Percentiles rank a stretch among this genome's conserved stretches.
phyloP scores from a whole-genome alignment of 1,139 yeast species.

The Keqinozyma sinolaborantium region DNA sequence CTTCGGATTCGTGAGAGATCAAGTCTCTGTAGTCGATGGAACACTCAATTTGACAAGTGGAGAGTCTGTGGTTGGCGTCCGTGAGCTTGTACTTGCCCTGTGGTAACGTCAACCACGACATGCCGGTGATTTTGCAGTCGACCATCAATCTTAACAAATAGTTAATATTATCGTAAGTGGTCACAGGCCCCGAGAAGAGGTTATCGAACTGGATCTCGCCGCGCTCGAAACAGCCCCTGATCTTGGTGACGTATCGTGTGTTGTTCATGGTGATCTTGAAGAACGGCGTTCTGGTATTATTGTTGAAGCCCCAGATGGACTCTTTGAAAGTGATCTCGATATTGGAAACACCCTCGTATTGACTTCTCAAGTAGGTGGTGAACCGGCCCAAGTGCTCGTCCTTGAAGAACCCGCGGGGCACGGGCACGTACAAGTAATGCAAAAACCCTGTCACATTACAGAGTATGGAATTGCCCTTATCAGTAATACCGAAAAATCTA shows the following conservation, averaged over 20 bases:
- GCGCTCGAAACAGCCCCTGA: constrained; percentile 78
- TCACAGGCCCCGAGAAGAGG: constrained; percentile 53
- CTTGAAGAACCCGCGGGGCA: constrained; percentile 71
- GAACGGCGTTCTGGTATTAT: constrained; percentile 74
- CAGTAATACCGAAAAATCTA: constrained; percentile 90
- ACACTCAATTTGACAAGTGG: constrained; percentile 86
- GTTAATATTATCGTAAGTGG: constrained; percentile 84
- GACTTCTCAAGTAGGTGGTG: constrained; percentile 43
- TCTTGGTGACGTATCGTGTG: constrained; percentile 59
- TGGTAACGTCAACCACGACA: constrained; percentile 97
- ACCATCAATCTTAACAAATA: constrained; percentile 85
- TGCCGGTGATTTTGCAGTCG: constrained; percentile 88
- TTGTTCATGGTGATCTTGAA: constrained; percentile 68
- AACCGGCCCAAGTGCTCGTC: constrained; percentile 51
- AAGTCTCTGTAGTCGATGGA: constrained; percentile 64
- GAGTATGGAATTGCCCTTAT: constrained; percentile 79
- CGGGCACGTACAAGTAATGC: constrained; percentile 91
- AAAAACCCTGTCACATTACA: constrained; percentile 87
- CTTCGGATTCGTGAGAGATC: constrained; percentile 82
- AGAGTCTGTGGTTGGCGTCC: constrained; percentile 34
- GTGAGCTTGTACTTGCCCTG: constrained; percentile 59
- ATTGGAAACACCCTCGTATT: constrained; percentile 55
- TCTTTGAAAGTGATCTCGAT: constrained; percentile 70
- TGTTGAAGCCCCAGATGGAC: constrained; percentile 91
- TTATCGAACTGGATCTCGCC: constrained; percentile 72